Evolutionary conservation across 495 filamentous ascomycete species (phyloP), one percentile per base, ranked within the genome.

Genomic region (Penicillium diatomitis): DNA sequence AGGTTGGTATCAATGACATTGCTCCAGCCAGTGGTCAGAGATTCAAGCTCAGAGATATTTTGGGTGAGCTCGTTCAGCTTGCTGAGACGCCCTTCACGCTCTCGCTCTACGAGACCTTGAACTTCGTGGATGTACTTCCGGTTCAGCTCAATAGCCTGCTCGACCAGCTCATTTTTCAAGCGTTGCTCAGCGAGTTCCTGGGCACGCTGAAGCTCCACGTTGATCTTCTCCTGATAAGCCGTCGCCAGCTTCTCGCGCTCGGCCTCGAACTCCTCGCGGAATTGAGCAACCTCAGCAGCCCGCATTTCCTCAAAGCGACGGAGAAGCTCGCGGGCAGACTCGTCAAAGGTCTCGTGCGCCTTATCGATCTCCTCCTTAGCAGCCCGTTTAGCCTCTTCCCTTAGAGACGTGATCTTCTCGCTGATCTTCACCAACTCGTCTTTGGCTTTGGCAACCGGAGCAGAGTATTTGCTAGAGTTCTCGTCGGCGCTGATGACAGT

Each of bases 81-180:
- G 67, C 87, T 83, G 7, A 98, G 80, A 37, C 92, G 87, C 46
- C 87, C 86, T 31, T 86, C 77, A 20, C 92, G 86, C 72, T 98
- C 92, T 42, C 81, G 68, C 72, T 98, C 92, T 34, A 98, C 91
- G 38, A 85, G 81, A 28, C 82, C 75, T 63, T 86, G 77, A 49
- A 97, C 82, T 49, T 90, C 80, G 43, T 77, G 68, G 12, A 88
- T 71, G 66, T 94, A 96, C 46, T 86, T 79, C 49, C 83, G 82
- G 68, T 95, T 90, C 56, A 97, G 78, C 48, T 83, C 78, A 41
- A 96, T 79, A 28, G 89, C 89, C 68, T 97, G 92, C 66, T 97
- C 86, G 5, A 96, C 78, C 10, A 98, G 84, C 57, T 84, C 77
- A 64, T 96, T 98, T 53, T 85, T 74, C 37, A 86, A 73, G 48